Conservation (phyloP, 176 grass and related monocot species). For the Rhynchospora pubera region DNA sequence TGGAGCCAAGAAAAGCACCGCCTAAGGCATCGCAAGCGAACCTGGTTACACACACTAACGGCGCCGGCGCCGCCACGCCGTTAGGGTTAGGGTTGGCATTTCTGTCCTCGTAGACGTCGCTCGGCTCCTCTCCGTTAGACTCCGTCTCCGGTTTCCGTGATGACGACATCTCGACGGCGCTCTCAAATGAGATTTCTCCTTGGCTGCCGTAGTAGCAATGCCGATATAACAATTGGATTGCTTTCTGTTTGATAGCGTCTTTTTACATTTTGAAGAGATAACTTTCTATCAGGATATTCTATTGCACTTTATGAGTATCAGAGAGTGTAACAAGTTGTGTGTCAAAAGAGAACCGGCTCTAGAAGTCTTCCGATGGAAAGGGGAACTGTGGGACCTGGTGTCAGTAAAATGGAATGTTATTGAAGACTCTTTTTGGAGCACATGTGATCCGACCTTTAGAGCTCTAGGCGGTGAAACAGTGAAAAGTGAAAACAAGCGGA, state of each 20-base stretch:
- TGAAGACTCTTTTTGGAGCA: too few relatives aligned
- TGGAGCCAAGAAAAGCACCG: slow-evolving; percentile 65
- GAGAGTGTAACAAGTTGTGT: background rate
- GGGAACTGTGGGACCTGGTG: background rate
- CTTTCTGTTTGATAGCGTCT: background rate
- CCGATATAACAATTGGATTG: background rate
- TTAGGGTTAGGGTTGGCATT: slow-evolving; percentile 25
- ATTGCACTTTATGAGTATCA: too few relatives aligned
- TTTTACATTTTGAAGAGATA: background rate
- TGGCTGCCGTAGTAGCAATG: background rate
- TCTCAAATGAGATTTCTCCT: background rate
- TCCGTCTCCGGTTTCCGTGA: slow-evolving; percentile 40
- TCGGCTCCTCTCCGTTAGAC: slow-evolving; percentile 31
- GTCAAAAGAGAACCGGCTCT: too few relatives aligned
- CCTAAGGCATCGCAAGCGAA: slow-evolving; percentile 69
- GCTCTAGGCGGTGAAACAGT: too few relatives aligned
- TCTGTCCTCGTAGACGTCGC: background rate
- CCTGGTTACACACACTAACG: slow-evolving; percentile 56
- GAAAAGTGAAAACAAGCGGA: too few relatives aligned
- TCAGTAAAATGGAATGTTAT: too few relatives aligned
- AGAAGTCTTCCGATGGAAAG: too few relatives aligned
- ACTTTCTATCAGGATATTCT: background rate
- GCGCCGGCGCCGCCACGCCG: slow-evolving; percentile 3
- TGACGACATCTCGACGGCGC: slow-evolving; percentile 31
- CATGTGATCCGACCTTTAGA: too few relatives aligned